phyloP scores from a whole-genome alignment of 75 land plant genomes.

The Sequoia sempervirens region DNA sequence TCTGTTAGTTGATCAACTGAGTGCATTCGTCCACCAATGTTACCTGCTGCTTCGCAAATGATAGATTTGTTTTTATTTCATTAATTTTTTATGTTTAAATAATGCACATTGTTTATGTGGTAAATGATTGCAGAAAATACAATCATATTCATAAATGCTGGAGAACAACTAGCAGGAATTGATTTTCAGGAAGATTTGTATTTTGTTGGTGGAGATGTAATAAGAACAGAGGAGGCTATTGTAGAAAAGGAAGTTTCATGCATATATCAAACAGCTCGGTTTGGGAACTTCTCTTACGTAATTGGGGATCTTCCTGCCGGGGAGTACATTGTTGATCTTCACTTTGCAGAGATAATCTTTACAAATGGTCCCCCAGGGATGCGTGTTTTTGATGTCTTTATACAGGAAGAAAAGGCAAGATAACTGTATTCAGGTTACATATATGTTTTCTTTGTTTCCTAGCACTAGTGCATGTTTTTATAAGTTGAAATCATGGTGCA shows the following conservation, averaged over 20 bases:
- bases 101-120: background rate
- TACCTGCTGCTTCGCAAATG: background rate
- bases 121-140: background rate
- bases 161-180: conserved; percentile 17
- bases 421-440: background rate
- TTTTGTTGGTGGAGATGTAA: conserved; percentile 70
- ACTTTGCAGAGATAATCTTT: conserved; percentile 79
- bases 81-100: background rate
- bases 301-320: conserved; percentile 51
- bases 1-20: background rate
- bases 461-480: background rate
- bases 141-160: conserved; percentile 43
- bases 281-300: conserved; percentile 59
- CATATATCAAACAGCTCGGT: conserved; percentile 69
- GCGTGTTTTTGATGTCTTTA: conserved; percentile 62
- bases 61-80: background rate
- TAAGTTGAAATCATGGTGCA: conserved; percentile 18
- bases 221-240: conserved; percentile 38
- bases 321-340: conserved; percentile 74
- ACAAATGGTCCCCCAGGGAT: conserved; percentile 69
- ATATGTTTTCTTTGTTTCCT: background rate
- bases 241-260: conserved; percentile 32
- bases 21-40: background rate
- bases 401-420: conserved; percentile 66
- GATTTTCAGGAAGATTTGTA: conserved; percentile 38